Percentiles rank a stretch among this genome's conserved stretches.
These are phyloP conservation scores for Magnusiomyces sp. DNA, from an alignment of 1,139 yeast species.

Conservation along the genomic window DNA sequence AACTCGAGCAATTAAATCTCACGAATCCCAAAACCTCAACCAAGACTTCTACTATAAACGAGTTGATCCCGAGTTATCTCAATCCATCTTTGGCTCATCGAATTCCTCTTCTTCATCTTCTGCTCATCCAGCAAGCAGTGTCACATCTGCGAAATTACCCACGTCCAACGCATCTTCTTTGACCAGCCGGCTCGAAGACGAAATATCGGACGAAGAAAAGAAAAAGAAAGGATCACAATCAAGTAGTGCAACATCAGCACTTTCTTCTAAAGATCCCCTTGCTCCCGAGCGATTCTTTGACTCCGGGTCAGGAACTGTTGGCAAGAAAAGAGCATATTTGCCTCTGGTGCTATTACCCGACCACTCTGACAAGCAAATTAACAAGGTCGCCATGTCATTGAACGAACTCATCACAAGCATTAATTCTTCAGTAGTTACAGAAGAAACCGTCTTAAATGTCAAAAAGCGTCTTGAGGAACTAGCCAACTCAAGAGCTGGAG, in stretches of 20 bases:
- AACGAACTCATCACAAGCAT: constrained; percentile 26
- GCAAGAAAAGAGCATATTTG: constrained; percentile 22
- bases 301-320: constrained; percentile 25
- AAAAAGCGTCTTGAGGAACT: constrained; percentile 17
- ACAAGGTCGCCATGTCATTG: constrained; percentile 23
- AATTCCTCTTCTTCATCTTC: neutral
- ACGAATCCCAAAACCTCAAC: constrained; percentile 11
- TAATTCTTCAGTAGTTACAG: constrained; percentile 25
- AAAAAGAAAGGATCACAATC: neutral
- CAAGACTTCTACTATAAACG: constrained; percentile 9
- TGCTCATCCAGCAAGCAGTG: neutral
- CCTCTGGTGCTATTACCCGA: constrained; percentile 27
- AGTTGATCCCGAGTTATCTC: constrained; percentile 2
- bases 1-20: constrained; percentile 15
- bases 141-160: constrained; percentile 4
- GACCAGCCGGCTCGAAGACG: constrained; percentile 6
- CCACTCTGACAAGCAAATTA: constrained; percentile 21
- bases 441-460: constrained; percentile 20
- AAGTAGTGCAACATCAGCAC: constrained; percentile 8
- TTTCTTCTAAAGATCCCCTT: constrained; percentile 22
- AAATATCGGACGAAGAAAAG: constrained; percentile 4
- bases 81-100: neutral
- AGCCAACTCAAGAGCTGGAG: constrained; percentile 15
- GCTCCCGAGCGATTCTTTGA: constrained; percentile 24
- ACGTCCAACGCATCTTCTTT: constrained; percentile 4